Conservation (phyloP, 2,329 filamentous ascomycete species). For the Lachnellula hyalina region DNA sequence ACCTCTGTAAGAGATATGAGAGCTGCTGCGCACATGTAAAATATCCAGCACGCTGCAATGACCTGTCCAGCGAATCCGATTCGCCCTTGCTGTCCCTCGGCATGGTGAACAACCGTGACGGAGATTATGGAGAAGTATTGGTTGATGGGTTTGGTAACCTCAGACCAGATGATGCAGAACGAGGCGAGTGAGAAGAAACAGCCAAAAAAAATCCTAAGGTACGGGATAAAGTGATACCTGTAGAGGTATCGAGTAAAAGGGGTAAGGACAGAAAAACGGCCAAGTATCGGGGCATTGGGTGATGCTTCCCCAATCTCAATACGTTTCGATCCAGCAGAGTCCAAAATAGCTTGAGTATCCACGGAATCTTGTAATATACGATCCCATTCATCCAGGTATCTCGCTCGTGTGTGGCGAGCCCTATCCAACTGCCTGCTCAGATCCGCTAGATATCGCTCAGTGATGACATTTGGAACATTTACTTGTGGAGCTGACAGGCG, state of each 20-base stretch:
- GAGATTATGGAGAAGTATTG: constrained; percentile 69
- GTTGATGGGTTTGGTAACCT: constrained; percentile 78
- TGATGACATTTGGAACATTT: constrained; percentile 74
- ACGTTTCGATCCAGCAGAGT: constrained; percentile 74
- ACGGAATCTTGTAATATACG: constrained; percentile 68
- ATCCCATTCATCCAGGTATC: constrained; percentile 85
- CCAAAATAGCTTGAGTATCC: constrained; percentile 73
- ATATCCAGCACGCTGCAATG: constrained; percentile 79
- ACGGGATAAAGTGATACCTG: constrained; percentile 69
- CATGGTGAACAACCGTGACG: constrained; percentile 51
- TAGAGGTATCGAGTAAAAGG: constrained; percentile 78
- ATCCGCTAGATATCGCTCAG: constrained; percentile 87
- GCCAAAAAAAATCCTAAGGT: constrained; percentile 59
- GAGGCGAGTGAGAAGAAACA: constrained; percentile 68
- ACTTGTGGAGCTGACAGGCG: constrained; percentile 39
- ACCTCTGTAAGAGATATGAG: constrained; percentile 85
- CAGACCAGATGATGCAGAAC: constrained; percentile 83
- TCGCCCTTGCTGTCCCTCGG: constrained; percentile 62
- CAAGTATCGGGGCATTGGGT: constrained; percentile 49
- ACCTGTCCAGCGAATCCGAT: constrained; percentile 84
- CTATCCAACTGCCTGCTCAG: constrained; percentile 76
- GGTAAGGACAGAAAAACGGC: constrained; percentile 58
- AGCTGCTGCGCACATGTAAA: constrained; percentile 93
- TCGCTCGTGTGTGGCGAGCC: constrained; percentile 74
- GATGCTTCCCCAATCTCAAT: constrained; percentile 66